Base-by-base conservation (phyloP, 306 rosid genomes). In the Inga oerstediana region DNA sequence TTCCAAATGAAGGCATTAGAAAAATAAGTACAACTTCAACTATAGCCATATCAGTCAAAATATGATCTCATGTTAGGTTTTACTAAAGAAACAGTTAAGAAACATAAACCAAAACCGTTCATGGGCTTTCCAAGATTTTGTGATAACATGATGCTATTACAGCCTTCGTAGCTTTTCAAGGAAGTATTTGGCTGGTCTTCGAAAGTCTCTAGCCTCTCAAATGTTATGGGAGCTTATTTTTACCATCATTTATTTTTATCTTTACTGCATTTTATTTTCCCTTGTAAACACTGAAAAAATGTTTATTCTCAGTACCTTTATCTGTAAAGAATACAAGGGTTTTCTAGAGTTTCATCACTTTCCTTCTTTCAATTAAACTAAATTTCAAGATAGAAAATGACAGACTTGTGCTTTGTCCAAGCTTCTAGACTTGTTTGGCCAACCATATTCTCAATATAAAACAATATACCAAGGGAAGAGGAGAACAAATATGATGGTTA, bases 1-100 rank as follows among this genome's bases (percentile, higher is more conserved):
- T 20, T 13, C 20, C 46, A 58, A 41, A 56, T 30, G 68, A 37
- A 20, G 68, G 37, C 51, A 35, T 2, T 10, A 22, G 20, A 20
- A 59, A n/a, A 59, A 37, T 37, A 37, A 10, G 66, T 10, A 22
- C 66, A 59, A 30, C 78, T 46, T 15, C n/a, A 35, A 54, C 69
- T 12, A 8, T 54, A 58, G 69, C 71, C 35, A 61, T 22, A 72
- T 79, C 46, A n/a, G 22, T 64, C 52, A 76, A 83, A 72, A 62
- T 46, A 72, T 37, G 83, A 41, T 72, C 41, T 48, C 20, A 56
- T 15, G 71, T 48, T 56, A 72, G 41, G 52, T 48, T 78, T 58
- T n/a, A 5, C 44, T 11, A 70, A 61, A 59, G 54, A 49, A 73
- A 43, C 30, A n/a, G 56, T 71, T n/a, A 22, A 62, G 17, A 20